Base-by-base conservation (phyloP, 2,329 filamentous ascomycete species). In the Metarhizium anisopliae region DNA sequence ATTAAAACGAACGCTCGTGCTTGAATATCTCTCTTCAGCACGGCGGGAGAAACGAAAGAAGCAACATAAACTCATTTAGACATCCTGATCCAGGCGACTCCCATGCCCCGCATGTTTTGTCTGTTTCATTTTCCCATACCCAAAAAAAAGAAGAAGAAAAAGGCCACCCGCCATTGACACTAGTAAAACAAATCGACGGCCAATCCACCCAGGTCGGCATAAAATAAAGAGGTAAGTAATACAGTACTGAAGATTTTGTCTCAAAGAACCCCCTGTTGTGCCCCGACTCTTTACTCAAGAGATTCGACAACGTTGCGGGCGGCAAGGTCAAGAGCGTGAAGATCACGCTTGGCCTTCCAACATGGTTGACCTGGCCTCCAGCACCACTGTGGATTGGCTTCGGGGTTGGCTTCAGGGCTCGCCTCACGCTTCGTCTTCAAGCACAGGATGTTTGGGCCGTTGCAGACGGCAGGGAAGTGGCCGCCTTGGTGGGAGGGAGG, bases 321-420 rank as follows among this genome's bases (percentile, higher is more conserved):
- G 52, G 61, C 66, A 6, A 58, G 47, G 50, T 62, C 57, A 47
- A 69, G 61, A 16, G 61, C 62, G 6, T 61, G 53, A 35, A 70
- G 55, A 42, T 67, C 65, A 49, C 74, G 70, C 62, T 69, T 68
- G 56, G 70, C 73, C 59, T 67, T 70, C 69, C 69, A 70, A 71
- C 77, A 79, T 20, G 68, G 60, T 60, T 73, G 65, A 56, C 70
- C 68, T 20, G 60, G 58, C 30, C 56, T 58, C 13, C 42, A 56
- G 61, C 68, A 69, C 62, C 62, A 64, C 8, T 53, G 60, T 51
- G 32, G 32, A 7, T 1, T 11, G 32, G 32, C 32, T 35, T 61
- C 52, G 4, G 54, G 20, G 53, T 70, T 65, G 61, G 49, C 6
- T 6, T 51, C 49, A 11, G 30, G 30, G 30, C 67, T 66, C 62